A percentile compares a stretch with the other conserved stretches of the same genome.
These are phyloP conservation scores for Plasmodium ovale DNA, from an alignment of 169 alveolate species.

Conservation along the genomic window DNA sequence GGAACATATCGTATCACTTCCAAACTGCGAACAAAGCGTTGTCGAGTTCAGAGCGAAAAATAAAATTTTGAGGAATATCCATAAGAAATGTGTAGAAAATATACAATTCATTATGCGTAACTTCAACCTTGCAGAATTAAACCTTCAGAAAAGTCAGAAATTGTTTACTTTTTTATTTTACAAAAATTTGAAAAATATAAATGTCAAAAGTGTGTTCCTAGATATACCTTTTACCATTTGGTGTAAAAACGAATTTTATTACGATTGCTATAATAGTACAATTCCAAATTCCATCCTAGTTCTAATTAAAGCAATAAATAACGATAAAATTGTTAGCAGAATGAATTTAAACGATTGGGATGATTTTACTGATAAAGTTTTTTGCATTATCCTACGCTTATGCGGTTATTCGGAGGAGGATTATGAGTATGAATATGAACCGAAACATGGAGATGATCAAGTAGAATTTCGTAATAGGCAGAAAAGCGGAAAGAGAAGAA, in stretches of 20 bases:
- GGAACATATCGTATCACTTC: too few relatives aligned
- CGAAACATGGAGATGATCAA: neutral
- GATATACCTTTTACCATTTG: conserved; percentile 44
- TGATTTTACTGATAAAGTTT: conserved; percentile 34
- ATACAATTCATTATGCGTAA: conserved; percentile 57
- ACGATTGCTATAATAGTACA: conserved; percentile 23
- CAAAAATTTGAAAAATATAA: conserved; percentile 41
- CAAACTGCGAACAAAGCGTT: neutral
- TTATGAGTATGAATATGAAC: neutral
- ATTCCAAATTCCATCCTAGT: conserved; percentile 67
- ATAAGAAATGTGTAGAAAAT: conserved; percentile 57
- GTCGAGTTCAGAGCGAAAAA: conserved; percentile 9
- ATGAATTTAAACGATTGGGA: conserved; percentile 37
- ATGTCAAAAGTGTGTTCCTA: conserved; percentile 26
- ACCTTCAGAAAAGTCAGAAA: conserved; percentile 30
- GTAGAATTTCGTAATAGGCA: neutral
- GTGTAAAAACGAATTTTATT: conserved; percentile 60
- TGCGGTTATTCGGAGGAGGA: conserved; percentile 31
- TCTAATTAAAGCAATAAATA: conserved; percentile 47
- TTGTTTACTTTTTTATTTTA: conserved; percentile 49
- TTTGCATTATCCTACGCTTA: conserved; percentile 50
- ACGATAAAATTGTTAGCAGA: conserved; percentile 13
- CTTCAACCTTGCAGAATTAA: neutral
- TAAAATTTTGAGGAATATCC: conserved; percentile 28
- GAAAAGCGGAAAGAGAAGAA: neutral